A percentile compares a stretch with the other conserved stretches of the same genome.
These are phyloP conservation scores for Cryptococcus sp. DNA, from an alignment of 1,284 basidiomycete genomes.

Conservation along the genomic window DNA sequence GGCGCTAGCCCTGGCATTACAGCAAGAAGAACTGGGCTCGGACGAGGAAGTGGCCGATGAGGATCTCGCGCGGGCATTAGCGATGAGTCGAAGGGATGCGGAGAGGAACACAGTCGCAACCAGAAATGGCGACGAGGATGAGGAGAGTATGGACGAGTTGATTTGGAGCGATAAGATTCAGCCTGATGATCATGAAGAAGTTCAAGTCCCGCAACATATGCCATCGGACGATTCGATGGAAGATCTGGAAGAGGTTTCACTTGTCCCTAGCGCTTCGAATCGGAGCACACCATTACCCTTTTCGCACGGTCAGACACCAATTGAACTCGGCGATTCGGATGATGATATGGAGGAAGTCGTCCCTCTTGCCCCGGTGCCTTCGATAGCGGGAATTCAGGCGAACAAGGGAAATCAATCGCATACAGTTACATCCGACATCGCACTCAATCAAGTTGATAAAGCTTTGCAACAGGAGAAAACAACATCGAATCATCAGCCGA, in stretches of 20 bases:
- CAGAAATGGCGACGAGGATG: background rate
- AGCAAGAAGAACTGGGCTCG: conserved; percentile 42
- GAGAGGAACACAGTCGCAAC: conserved; percentile 3
- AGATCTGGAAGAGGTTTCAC: conserved; percentile 32
- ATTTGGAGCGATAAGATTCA: background rate
- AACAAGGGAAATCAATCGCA: background rate
- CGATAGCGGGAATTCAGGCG: background rate
- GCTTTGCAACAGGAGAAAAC: background rate
- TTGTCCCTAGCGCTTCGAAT: conserved; percentile 12
- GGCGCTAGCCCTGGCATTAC: conserved; percentile 41
- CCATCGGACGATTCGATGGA: conserved; percentile 25
- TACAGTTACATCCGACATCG: background rate
- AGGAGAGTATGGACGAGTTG: background rate
- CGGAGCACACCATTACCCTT: conserved; percentile 9
- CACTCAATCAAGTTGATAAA: background rate
- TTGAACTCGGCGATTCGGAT: conserved; percentile 5
- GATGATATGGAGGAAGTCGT: conserved; percentile 10
- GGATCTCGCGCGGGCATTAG: conserved; percentile 33
- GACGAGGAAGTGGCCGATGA: conserved; percentile 39
- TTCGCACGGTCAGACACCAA: background rate
- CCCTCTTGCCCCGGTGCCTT: background rate
- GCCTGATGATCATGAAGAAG: background rate
- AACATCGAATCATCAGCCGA: background rate
- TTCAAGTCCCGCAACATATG: background rate
- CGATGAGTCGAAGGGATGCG: conserved; percentile 23